Evolutionary conservation across 2,329 filamentous ascomycete species (phyloP), one percentile per base, ranked within the genome.

Genomic region (Colletotrichum sp.): DNA sequence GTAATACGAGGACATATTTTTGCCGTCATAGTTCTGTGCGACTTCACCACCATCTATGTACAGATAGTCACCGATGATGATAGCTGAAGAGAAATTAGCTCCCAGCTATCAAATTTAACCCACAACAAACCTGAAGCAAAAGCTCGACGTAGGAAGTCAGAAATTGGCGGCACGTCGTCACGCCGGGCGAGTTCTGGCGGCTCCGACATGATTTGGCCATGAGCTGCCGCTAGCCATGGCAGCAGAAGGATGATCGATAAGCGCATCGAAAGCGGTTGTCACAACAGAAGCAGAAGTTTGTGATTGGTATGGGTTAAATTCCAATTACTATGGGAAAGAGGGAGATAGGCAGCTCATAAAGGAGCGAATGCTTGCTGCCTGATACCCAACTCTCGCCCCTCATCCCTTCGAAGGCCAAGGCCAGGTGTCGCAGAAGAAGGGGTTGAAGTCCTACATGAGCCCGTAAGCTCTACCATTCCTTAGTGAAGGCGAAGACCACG

Each of bases 11-110:
- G 80, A 75, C 36, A 8, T 8, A 5, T 2, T 79, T 24, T 78
- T 80, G 8, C 80, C 82, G 30, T 82, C 78, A 3, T 80, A 83
- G 3, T 84, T 68, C 73, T 84, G 81, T 52, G 44, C 44, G 44
- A 52, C n/a, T 52, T 52, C 44, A 18, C 85, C 85, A 60, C 85
- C 85, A 71, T 86, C 84, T 63, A 86, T 81, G 68, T 85, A 87
- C 49, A 84, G 76, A 62, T 84, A 84, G 70, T 85, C 81, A 12
- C 83, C 83, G 15, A 86, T 70, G n/a, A 83, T 81, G 5, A 71
- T 75, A 4, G 69, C 79, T 80, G 21, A 78, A 77, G 72, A 52
- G 79, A 80, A 71, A 32, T 63, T 1, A 36, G 28, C 28, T 21
- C 2, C 1, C 6, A 24, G 18, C 28, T 36, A 0, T 21, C 18